phyloP scores from a whole-genome alignment of 2,329 filamentous ascomycete species.

The Mycosphaerelloides madeirae region DNA sequence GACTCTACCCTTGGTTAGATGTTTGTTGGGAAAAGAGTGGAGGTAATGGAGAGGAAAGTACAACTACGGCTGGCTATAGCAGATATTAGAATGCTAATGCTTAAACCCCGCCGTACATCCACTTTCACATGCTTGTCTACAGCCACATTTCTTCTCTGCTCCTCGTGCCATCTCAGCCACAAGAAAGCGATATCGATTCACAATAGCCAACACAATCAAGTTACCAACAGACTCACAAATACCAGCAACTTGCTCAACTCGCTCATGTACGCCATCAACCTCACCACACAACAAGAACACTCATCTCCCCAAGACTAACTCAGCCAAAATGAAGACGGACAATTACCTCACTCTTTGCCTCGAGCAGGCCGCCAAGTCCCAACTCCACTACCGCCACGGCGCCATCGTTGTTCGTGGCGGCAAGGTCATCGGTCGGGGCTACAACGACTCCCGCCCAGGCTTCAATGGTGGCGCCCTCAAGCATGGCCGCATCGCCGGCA shows the following conservation, averaged over 20 bases:
- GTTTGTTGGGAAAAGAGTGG: too few species aligned
- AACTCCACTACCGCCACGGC: slow-evolving; percentile 49
- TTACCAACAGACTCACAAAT: not conserved
- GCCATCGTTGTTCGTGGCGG: slow-evolving; percentile 50
- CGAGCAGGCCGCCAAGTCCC: slow-evolving; percentile 48
- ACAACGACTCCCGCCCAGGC: slow-evolving; percentile 48
- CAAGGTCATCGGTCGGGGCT: slow-evolving; percentile 51
- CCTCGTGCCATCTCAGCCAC: not conserved
- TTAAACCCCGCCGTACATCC: too few species aligned
- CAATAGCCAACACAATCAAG: not conserved
- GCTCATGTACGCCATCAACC: slow-evolving; percentile 11
- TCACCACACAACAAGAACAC: slow-evolving; percentile 1
- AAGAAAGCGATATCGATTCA: not conserved
- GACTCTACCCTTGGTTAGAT: too few species aligned
- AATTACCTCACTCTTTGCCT: slow-evolving; percentile 49
- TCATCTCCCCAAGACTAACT: slow-evolving; percentile 14
- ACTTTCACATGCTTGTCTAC: not conserved
- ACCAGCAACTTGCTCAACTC: not conserved
- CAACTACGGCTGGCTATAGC: too few species aligned
- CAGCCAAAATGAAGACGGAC: slow-evolving; percentile 42
- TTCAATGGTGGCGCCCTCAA: slow-evolving; percentile 50
- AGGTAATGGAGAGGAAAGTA: too few species aligned
- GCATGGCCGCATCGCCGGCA: slow-evolving; percentile 39
- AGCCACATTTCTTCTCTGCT: not conserved
- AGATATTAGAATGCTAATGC: too few species aligned